Percentiles rank a stretch among this genome's conserved stretches.
Conservation (phyloP, 768 basidiomycete species). For the Leccinum truebloodii region DNA sequence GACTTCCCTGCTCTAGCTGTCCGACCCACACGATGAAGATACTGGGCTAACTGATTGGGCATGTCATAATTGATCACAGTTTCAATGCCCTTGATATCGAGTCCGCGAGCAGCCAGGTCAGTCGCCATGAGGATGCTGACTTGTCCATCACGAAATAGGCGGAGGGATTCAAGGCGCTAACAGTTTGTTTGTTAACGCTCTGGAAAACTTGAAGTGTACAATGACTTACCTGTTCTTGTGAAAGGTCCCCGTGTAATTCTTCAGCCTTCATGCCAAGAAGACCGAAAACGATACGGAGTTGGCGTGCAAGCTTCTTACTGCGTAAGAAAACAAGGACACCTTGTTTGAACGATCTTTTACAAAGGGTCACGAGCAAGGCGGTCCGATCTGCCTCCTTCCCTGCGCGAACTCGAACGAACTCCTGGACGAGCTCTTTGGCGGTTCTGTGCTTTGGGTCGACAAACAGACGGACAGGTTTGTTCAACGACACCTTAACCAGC, state of each 20-base stretch:
- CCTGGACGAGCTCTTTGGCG: slow-evolving; percentile 85
- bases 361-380: slow-evolving; percentile 76
- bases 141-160: slow-evolving; percentile 81
- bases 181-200: slow-evolving; percentile 8
- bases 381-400: slow-evolving; percentile 77
- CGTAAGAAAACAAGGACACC: slow-evolving; percentile 91
- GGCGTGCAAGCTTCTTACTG: slow-evolving; percentile 96
- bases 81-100: slow-evolving; percentile 97
- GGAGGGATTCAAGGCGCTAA: slow-evolving; percentile 84
- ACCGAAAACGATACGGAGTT: slow-evolving; percentile 92
- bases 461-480: slow-evolving; percentile 91
- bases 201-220: neutral
- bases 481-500: slow-evolving; percentile 87
- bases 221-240: slow-evolving; percentile 84
- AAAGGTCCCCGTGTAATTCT: slow-evolving; percentile 93
- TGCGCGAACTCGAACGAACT: slow-evolving; percentile 90
- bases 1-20: slow-evolving; percentile 94
- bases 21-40: slow-evolving; percentile 95
- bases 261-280: slow-evolving; percentile 86
- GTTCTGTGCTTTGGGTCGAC: slow-evolving; percentile 92
- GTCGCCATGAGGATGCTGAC: slow-evolving; percentile 97
- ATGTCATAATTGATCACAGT: slow-evolving; percentile 99
- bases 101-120: slow-evolving; percentile 90
- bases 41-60: slow-evolving; percentile 90
- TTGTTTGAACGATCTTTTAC: slow-evolving; percentile 83